Conservation (phyloP, 1,284 basidiomycete genomes). For the Moniliophthora roreri region DNA sequence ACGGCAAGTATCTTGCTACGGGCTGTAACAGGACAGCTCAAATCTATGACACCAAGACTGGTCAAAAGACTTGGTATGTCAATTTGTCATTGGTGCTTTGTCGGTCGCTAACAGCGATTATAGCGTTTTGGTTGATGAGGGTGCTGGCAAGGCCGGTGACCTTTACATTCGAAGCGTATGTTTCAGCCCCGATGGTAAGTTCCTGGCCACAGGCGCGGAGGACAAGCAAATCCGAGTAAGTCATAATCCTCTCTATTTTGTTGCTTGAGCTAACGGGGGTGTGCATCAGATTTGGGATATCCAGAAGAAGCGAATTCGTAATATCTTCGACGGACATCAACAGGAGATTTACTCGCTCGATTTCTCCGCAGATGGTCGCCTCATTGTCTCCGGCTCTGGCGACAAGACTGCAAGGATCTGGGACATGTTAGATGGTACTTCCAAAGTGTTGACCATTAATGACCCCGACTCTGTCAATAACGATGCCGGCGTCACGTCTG, state of each 20-base stretch:
- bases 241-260: slow-evolving; percentile 14
- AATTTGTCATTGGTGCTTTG: neutral
- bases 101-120: slow-evolving; percentile 1
- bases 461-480: slow-evolving; percentile 53
- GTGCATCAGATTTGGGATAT: slow-evolving; percentile 84
- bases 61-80: slow-evolving; percentile 58
- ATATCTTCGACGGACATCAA: slow-evolving; percentile 81
- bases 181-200: slow-evolving; percentile 83
- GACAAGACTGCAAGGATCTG: slow-evolving; percentile 91
- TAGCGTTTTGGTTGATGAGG: slow-evolving; percentile 71
- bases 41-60: slow-evolving; percentile 76
- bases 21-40: slow-evolving; percentile 79
- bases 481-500: slow-evolving; percentile 80
- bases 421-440: slow-evolving; percentile 71
- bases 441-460: slow-evolving; percentile 59
- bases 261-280: slow-evolving; percentile 7
- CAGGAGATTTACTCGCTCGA: slow-evolving; percentile 92
- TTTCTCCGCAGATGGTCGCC: slow-evolving; percentile 78
- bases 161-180: slow-evolving; percentile 84
- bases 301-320: slow-evolving; percentile 66
- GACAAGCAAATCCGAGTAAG: slow-evolving; percentile 80
- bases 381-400: slow-evolving; percentile 87
- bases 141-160: slow-evolving; percentile 66
- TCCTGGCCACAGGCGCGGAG: slow-evolving; percentile 82
- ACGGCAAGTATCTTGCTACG: slow-evolving; percentile 77